phyloP scores from a whole-genome alignment of 371 early-diverging fungal species.

The Rhizopus stolonifer region DNA sequence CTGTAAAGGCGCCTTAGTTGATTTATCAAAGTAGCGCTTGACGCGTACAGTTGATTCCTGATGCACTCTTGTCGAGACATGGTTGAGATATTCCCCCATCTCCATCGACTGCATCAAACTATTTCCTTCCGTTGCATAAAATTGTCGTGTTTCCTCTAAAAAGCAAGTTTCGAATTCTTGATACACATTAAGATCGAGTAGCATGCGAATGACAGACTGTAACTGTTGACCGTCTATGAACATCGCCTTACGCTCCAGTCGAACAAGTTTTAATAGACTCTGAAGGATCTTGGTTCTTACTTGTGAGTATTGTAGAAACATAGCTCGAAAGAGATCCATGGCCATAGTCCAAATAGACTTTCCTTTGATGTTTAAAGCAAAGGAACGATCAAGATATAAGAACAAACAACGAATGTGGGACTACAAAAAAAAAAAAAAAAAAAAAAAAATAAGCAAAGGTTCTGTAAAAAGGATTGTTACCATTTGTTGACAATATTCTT shows the following conservation, averaged over 20 bases:
- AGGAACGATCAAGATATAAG: constrained; percentile 90
- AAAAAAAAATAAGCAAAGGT: neutral
- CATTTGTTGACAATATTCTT: constrained; percentile 68
- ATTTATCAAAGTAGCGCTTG: constrained; percentile 73
- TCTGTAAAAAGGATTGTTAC: constrained; percentile 32
- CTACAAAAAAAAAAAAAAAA: constrained; percentile 25
- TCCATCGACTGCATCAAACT: constrained; percentile 49
- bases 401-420: constrained; percentile 82
- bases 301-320: constrained; percentile 49
- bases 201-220: constrained; percentile 70
- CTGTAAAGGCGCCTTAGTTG: constrained; percentile 67
- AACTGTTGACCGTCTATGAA: constrained; percentile 36
- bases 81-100: constrained; percentile 67
- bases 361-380: constrained; percentile 66
- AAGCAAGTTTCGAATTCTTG: constrained; percentile 69
- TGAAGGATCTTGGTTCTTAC: constrained; percentile 55
- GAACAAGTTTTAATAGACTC: constrained; percentile 56
- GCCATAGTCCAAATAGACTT: constrained; percentile 86
- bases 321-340: constrained; percentile 66
- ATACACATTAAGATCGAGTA: constrained; percentile 80
- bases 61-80: constrained; percentile 68
- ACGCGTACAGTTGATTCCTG: constrained; percentile 67
- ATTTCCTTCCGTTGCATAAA: constrained; percentile 72
- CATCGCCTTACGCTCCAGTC: constrained; percentile 46
- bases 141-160: constrained; percentile 61